These are phyloP conservation scores for Neopestalotiopsis sp. DNA, from an alignment of 2,329 filamentous ascomycete species.

Conservation along the genomic window DNA sequence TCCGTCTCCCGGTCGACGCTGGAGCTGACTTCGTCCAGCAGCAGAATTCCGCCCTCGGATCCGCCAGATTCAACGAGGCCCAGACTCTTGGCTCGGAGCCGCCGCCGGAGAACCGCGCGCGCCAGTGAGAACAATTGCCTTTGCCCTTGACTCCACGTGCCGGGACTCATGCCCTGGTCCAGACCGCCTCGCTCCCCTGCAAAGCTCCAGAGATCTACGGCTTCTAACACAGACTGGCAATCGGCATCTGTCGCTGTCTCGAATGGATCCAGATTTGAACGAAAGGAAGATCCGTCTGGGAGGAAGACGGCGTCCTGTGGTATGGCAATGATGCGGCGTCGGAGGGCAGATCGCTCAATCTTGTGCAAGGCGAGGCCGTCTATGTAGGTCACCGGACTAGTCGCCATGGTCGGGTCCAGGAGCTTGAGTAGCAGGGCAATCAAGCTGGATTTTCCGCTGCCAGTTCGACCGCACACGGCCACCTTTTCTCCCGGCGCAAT, in stretches of 20 bases:
- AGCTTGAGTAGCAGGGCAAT: slow-evolving; percentile 37
- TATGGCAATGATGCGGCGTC: slow-evolving; percentile 44
- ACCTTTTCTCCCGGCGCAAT: slow-evolving; percentile 37
- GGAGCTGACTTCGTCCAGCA: slow-evolving; percentile 39
- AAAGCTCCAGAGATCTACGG: slow-evolving; percentile 28
- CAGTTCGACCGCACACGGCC: slow-evolving; percentile 39
- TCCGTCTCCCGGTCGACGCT: slow-evolving; percentile 36
- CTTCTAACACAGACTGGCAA: slow-evolving; percentile 27
- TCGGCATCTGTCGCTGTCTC: slow-evolving; percentile 25
- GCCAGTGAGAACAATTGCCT: slow-evolving; percentile 33
- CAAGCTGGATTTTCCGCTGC: slow-evolving; percentile 46
- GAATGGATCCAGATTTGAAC: slow-evolving; percentile 38
- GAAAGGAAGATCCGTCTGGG: slow-evolving; percentile 39
- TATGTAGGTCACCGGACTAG: slow-evolving; percentile 35
- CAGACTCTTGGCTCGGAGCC: slow-evolving; percentile 23
- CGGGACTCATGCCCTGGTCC: slow-evolving; percentile 40
- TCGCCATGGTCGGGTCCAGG: slow-evolving; percentile 35
- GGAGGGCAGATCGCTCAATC: slow-evolving; percentile 39
- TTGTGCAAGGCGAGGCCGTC: slow-evolving; percentile 36
- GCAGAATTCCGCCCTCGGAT: slow-evolving; percentile 31
- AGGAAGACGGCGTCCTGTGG: slow-evolving; percentile 50
- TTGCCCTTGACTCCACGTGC: slow-evolving; percentile 57
- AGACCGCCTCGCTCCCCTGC: slow-evolving; percentile 32
- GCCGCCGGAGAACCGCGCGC: slow-evolving; percentile 32
- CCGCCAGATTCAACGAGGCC: slow-evolving; percentile 28